phyloP scores from a whole-genome alignment of 257 asterid species.

The Salvia rosmarinus region DNA sequence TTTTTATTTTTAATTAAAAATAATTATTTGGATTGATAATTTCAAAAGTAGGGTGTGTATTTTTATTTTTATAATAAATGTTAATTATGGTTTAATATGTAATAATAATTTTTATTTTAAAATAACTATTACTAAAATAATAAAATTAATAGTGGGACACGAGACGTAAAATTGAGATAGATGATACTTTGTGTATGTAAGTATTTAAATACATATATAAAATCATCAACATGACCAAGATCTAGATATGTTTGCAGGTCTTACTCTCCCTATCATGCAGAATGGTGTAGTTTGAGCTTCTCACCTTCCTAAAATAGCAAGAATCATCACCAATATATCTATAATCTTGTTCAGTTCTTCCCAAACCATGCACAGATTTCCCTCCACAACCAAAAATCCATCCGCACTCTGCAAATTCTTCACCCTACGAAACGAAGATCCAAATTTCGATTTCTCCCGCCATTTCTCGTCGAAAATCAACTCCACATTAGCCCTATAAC shows the following conservation, averaged over 20 bases:
- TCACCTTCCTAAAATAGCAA: constrained; percentile 61
- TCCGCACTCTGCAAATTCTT: constrained; percentile 54
- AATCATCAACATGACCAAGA: too few relatives aligned
- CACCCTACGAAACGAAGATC: constrained; percentile 36
- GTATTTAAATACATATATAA: too few relatives aligned
- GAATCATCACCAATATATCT: constrained; percentile 35
- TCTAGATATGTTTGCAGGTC: constrained; percentile 35
- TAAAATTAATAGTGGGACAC: too few relatives aligned
- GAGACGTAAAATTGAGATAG: too few relatives aligned
- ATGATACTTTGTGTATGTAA: too few relatives aligned
- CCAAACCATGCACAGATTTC: constrained; percentile 48
- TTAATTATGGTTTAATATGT: too few relatives aligned
- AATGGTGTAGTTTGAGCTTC: constrained; percentile 67
- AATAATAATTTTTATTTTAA: too few relatives aligned
- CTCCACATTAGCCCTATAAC: constrained; percentile 44
- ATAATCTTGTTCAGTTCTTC: constrained; percentile 52
- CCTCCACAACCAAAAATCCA: constrained; percentile 46
- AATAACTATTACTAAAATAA: too few relatives aligned
- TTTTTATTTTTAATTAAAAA: too few relatives aligned
- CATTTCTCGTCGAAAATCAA: constrained; percentile 48
- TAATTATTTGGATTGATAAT: too few relatives aligned
- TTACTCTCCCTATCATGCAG: constrained; percentile 44
- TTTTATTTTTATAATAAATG: too few relatives aligned
- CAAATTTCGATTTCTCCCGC: constrained; percentile 30
- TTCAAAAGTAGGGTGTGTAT: too few relatives aligned